Evolutionary conservation across 176 grass and related monocot species (phyloP).

Genomic region (Juncus effusus): DNA sequence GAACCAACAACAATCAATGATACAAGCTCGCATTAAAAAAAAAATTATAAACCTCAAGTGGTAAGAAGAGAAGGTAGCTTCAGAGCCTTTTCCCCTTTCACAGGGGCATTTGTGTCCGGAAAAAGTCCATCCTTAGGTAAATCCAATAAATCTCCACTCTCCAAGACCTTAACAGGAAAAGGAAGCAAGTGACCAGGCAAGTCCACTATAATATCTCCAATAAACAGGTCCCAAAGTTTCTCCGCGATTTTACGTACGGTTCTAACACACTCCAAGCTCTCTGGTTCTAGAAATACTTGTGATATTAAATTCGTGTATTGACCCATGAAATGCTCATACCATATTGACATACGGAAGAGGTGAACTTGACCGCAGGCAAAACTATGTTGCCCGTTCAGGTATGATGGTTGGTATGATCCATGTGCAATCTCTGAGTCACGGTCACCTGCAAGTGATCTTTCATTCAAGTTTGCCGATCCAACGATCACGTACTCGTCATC

Average conservation of each 20-base stretch:
- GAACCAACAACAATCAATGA: too few relatives aligned
- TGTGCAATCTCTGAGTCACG: conserved; percentile 88
- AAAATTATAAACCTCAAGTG: conserved; percentile 42
- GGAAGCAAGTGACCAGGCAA: conserved; percentile 71
- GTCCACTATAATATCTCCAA: conserved; percentile 43
- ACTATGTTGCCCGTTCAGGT: conserved; percentile 42
- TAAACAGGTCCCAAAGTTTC: conserved; percentile 55
- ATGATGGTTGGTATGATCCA: conserved; percentile 77
- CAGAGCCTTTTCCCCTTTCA: conserved; percentile 53
- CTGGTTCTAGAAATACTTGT: conserved; percentile 34
- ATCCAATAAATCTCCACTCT: conserved; percentile 47
- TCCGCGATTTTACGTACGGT: conserved; percentile 42
- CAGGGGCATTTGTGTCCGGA: conserved; percentile 58
- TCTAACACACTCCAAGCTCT: conserved; percentile 66
- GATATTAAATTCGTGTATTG: neutral
- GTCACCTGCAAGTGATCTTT: conserved; percentile 82
- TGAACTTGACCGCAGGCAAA: conserved; percentile 49
- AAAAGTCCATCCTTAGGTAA: conserved; percentile 52
- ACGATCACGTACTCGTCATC: conserved; percentile 86
- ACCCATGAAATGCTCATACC: conserved; percentile 73
- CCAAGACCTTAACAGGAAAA: conserved; percentile 66
- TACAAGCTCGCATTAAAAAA: neutral
- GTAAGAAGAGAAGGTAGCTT: conserved; percentile 58
- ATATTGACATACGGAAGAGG: conserved; percentile 68
- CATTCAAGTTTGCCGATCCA: conserved; percentile 88